Evolutionary conservation across 2,329 filamentous ascomycete genomes (phyloP), one percentile per base, ranked within the genome.

Genomic region (Ophiostoma ulmi): DNA sequence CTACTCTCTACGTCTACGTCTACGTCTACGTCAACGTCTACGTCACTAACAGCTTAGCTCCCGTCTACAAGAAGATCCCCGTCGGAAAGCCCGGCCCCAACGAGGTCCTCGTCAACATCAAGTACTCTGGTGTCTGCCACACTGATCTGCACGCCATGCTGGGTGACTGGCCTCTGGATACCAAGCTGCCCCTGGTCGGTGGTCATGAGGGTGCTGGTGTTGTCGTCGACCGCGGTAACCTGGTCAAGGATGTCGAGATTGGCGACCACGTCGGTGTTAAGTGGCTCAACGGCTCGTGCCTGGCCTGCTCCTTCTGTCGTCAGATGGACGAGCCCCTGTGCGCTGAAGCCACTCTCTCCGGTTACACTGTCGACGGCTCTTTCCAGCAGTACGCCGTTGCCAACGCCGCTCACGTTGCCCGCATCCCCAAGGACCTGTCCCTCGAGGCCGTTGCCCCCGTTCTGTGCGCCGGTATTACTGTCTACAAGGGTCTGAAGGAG

Each of bases 361-460:
- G 94, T 71, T 97, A 96, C 86, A 96, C 92, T 5, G 93, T 97
- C 78, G 92, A 97, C 79, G 94, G 94, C 41, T 89, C 90, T 61
- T 97, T 97, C 86, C 94, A 97, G 84, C 89, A 97, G 83, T 97
- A 97, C 83, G 88, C 87, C 79, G 87, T 97, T 75, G 93, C 89
- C 75, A 96, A 97, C 80, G 93, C 93, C 20, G 88, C 90, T 22
- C 92, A 97, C 80, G 88, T 95, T 20, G 92, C 93, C 38, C 88
- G 90, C 75, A 90, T 97, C 74, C 91, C 91, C 74, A 90, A 94
- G 80, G 87, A 90, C 20, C 86, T 90, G 73, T 83, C 88, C 72
- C 88, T 97, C 64, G 93, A 94, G 77, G 88, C 88, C 69, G 85
- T 96, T 4, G 78, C 82, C 44, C 80, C 83, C 20, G 73, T 85